Conservation (phyloP, 306 rosid genomes). For the Pyrus communis region DNA sequence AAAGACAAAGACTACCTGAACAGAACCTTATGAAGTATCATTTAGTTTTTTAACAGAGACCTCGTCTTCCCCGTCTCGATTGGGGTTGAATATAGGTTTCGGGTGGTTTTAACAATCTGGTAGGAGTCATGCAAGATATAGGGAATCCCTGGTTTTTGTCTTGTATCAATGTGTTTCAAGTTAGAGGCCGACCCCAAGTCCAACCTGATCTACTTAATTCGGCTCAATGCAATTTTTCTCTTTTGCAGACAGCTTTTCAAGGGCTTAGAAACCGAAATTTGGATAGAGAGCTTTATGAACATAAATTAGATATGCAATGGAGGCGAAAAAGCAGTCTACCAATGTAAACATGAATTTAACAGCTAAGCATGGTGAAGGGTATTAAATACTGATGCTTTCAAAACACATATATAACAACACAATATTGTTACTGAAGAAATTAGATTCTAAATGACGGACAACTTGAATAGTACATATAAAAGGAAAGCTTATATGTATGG, state of each 20-base stretch:
- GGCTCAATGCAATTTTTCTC: too few species aligned
- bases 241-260: too few species aligned
- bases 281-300: neutral
- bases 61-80: too few species aligned
- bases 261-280: neutral
- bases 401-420: neutral
- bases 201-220: too few species aligned
- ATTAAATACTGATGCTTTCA: neutral
- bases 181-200: too few species aligned
- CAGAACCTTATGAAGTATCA: neutral
- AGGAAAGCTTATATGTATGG: neutral
- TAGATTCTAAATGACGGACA: neutral
- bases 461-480: neutral
- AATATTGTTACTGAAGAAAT: neutral
- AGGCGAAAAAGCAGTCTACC: conserved; percentile 5
- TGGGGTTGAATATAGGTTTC: too few species aligned
- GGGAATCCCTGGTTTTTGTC: too few species aligned
- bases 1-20: neutral
- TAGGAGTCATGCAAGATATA: too few species aligned
- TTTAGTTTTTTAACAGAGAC: neutral
- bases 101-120: too few species aligned
- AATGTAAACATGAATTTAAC: neutral
- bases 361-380: neutral
- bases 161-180: too few species aligned
- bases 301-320: neutral